phyloP scores from a whole-genome alignment of 2,329 filamentous ascomycete species.

The Botrytis fragariae region DNA sequence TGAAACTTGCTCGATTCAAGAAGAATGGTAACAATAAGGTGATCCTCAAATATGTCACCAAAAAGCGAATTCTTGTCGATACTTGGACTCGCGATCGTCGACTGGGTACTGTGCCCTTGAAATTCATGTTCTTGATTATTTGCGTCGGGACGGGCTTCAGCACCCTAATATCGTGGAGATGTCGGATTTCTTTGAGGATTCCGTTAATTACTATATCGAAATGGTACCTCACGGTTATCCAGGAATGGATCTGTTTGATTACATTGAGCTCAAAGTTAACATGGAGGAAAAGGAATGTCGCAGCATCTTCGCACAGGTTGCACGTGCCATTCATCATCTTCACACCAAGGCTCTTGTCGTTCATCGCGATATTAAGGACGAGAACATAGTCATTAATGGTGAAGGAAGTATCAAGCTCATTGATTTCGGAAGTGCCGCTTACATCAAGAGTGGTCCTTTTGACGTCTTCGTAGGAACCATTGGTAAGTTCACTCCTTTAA shows the following conservation, averaged over 20 bases:
- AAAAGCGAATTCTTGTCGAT: conserved; percentile 92
- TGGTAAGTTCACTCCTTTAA: conserved; percentile 55
- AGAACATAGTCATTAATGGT: conserved; percentile 94
- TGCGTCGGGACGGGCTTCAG: conserved; percentile 68
- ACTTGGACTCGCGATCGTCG: conserved; percentile 95
- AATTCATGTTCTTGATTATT: conserved; percentile 93
- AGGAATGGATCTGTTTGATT: conserved; percentile 98
- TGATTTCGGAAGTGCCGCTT: conserved; percentile 96
- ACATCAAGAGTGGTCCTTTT: conserved; percentile 97
- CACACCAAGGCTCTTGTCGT: conserved; percentile 90
- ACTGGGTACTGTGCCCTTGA: conserved; percentile 94
- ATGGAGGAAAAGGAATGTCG: conserved; percentile 95
- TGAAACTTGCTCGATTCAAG: conserved; percentile 89
- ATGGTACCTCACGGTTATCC: conserved; percentile 94
- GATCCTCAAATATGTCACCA: conserved; percentile 97
- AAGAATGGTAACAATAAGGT: conserved; percentile 73
- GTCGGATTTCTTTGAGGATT: conserved; percentile 73
- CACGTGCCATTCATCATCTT: conserved; percentile 82
- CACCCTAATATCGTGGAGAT: conserved; percentile 72
- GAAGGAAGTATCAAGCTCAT: conserved; percentile 96
- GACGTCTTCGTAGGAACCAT: conserved; percentile 99
- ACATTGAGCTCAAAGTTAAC: conserved; percentile 91
- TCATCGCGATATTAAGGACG: conserved; percentile 97
- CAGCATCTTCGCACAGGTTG: conserved; percentile 94
- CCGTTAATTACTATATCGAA: conserved; percentile 96